These are phyloP conservation scores for Alternaria ventricosa DNA, from an alignment of 2,329 filamentous ascomycete species.

Conservation along the genomic window DNA sequence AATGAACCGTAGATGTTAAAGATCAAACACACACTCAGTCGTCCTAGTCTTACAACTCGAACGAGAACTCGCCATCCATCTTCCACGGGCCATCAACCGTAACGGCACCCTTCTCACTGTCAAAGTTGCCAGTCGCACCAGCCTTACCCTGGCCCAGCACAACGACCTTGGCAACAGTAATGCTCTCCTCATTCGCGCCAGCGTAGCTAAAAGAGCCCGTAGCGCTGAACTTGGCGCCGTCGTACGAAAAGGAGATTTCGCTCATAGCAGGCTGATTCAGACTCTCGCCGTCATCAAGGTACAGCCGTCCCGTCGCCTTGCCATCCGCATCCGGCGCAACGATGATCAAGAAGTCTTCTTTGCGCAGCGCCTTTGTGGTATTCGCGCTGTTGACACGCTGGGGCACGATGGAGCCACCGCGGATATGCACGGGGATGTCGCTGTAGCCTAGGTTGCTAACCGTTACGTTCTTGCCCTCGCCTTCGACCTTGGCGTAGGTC, in stretches of 20 bases:
- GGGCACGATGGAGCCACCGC: constrained; percentile 70
- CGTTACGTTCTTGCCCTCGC: constrained; percentile 54
- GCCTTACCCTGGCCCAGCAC: constrained; percentile 36
- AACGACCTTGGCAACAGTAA: constrained; percentile 33
- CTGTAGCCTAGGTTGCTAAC: constrained; percentile 56
- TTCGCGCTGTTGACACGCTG: constrained; percentile 62
- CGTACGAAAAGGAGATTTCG: constrained; percentile 66
- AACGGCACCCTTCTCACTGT: constrained; percentile 16
- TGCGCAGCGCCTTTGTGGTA: constrained; percentile 68
- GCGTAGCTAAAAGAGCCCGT: constrained; percentile 63
- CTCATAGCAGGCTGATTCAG: constrained; percentile 65
- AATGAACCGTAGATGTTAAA: not conserved
- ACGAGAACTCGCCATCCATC: constrained; percentile 28
- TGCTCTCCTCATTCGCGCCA: constrained; percentile 27
- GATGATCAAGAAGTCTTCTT: constrained; percentile 72
- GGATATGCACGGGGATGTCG: constrained; percentile 71
- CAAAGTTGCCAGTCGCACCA: constrained; percentile 22
- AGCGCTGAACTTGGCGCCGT: constrained; percentile 58
- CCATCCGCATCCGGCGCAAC: constrained; percentile 70
- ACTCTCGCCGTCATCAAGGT: constrained; percentile 78
- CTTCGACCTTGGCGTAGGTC: constrained; percentile 56
- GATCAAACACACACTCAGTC: not conserved
- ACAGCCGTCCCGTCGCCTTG: constrained; percentile 70
- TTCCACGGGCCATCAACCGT: constrained; percentile 40
- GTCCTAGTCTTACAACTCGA: constrained; percentile 19